A percentile compares a stretch with the other conserved stretches of the same genome.
phyloP scores from a whole-genome alignment of 352 stramenopile species.

The Thalassiosira mediterranea region DNA sequence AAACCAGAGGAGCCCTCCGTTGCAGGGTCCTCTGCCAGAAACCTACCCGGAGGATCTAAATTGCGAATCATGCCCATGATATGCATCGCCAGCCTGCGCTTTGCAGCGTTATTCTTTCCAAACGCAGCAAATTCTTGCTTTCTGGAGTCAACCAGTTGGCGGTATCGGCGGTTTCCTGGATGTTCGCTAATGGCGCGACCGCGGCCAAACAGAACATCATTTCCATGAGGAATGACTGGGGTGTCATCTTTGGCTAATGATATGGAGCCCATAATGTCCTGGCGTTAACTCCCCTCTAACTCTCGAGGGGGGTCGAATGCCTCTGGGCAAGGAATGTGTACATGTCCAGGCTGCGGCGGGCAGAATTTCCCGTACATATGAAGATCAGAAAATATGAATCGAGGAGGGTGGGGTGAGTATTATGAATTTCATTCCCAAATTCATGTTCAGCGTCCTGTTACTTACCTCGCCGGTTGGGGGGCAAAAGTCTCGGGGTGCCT shows the following conservation, averaged over 20 bases:
- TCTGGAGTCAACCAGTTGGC: constrained; percentile 50
- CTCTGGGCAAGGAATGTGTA: too few relatives aligned
- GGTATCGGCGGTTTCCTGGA: constrained; percentile 64
- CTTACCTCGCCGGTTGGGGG: too few relatives aligned
- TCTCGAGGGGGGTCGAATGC: too few relatives aligned
- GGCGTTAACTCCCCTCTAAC: too few relatives aligned
- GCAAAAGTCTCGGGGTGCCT: too few relatives aligned
- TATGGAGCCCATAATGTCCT: too few relatives aligned
- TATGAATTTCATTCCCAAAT: too few relatives aligned
- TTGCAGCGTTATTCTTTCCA: constrained; percentile 70
- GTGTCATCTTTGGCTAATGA: background rate
- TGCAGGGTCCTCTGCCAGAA: background rate
- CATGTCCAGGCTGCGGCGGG: too few relatives aligned
- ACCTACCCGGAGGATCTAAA: background rate
- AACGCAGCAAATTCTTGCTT: constrained; percentile 54
- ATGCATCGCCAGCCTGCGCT: constrained; percentile 50
- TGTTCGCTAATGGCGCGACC: constrained; percentile 65
- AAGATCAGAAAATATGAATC: too few relatives aligned
- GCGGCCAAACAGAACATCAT: constrained; percentile 71
- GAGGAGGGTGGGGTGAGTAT: too few relatives aligned
- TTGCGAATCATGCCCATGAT: background rate
- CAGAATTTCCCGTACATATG: too few relatives aligned
- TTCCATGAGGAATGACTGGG: background rate
- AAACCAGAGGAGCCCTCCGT: background rate
- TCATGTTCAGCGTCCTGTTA: too few relatives aligned